Base-by-base conservation (phyloP, 768 basidiomycete species). In the Candolleomyces efflorescens region DNA sequence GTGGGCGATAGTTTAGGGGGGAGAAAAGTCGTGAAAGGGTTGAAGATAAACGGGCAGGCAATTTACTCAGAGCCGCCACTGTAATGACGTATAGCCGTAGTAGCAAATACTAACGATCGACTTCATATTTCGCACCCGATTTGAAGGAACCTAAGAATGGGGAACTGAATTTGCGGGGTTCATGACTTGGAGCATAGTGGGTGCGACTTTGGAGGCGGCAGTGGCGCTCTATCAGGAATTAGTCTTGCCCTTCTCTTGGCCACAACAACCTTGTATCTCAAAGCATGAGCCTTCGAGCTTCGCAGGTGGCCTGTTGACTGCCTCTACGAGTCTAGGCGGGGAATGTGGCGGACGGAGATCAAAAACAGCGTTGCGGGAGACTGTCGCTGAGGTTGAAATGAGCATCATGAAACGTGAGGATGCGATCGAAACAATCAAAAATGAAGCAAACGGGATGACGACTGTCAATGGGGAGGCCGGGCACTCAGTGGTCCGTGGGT, bases 361-460 rank as follows among this genome's bases (percentile, higher is more conserved):
- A 41, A 64, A 64, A 5, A 67, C 66, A 41, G 58, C 59, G 0
- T 62, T 36, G 17, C 46, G 3, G n/a, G 15, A 60, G 59, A 0
- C 62, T 45, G 17, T 63, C 22, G 3, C 53, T 23, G 39, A 69
- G 63, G 48, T 68, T 37, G 56, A 70, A 72, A 9, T 23, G 11
- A 2, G n/a, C 37, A 9, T 64, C 55, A 18, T 57, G 60, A 18
- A 67, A 55, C 5, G 66, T 55, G n/a, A 66, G 65, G 13, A 58
- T 46, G 13, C 68, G 59, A 58, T 73, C 69, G 41, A 59, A 67
- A 53, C 71, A 73, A 7, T 10, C 49, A 1, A 50, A 60, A 18
- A 60, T 38, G 18, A 66, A 56, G 5, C 70, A 66, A 18, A 64
- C 60, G 0, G 56, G 66, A 39, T 59, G 54, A 11, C 68, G 62